Conservation (phyloP, 1,139 yeast genomes). For the Candida gigantensis region DNA sequence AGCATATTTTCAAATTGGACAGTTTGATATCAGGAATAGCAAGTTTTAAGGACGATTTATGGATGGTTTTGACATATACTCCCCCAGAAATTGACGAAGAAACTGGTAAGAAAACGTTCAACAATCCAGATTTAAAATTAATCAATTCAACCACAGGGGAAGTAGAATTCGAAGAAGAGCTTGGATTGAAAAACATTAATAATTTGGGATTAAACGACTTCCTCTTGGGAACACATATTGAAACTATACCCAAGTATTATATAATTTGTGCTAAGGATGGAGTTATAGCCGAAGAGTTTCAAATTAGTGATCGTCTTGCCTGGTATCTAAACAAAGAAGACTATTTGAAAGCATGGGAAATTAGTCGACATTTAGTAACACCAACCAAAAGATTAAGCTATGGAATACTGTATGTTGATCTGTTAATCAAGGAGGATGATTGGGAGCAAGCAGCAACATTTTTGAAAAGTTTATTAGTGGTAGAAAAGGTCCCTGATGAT, state of each 20-base stretch:
- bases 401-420: slow-evolving; percentile 66
- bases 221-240: slow-evolving; percentile 55
- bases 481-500: slow-evolving; percentile 19
- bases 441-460: slow-evolving; percentile 64
- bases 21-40: slow-evolving; percentile 77
- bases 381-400: slow-evolving; percentile 53
- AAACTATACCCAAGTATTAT: slow-evolving; percentile 49
- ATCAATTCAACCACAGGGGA: slow-evolving; percentile 67
- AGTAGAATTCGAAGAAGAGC: slow-evolving; percentile 81
- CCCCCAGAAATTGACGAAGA: slow-evolving; percentile 36
- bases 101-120: slow-evolving; percentile 29
- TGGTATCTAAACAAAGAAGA: slow-evolving; percentile 66
- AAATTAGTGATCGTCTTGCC: slow-evolving; percentile 62
- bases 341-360: slow-evolving; percentile 74
- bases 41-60: slow-evolving; percentile 65
- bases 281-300: slow-evolving; percentile 70
- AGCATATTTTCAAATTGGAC: slow-evolving; percentile 56
- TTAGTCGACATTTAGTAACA: slow-evolving; percentile 58
- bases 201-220: slow-evolving; percentile 80
- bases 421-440: slow-evolving; percentile 46
- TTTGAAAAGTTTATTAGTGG: slow-evolving; percentile 38
- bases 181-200: slow-evolving; percentile 60
- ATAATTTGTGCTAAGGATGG: slow-evolving; percentile 82
- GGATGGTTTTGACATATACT: slow-evolving; percentile 59
- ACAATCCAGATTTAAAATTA: slow-evolving; percentile 70